Conservation (phyloP, 257 asterid genomes). For the Nicotiana tomentosiformis region DNA sequence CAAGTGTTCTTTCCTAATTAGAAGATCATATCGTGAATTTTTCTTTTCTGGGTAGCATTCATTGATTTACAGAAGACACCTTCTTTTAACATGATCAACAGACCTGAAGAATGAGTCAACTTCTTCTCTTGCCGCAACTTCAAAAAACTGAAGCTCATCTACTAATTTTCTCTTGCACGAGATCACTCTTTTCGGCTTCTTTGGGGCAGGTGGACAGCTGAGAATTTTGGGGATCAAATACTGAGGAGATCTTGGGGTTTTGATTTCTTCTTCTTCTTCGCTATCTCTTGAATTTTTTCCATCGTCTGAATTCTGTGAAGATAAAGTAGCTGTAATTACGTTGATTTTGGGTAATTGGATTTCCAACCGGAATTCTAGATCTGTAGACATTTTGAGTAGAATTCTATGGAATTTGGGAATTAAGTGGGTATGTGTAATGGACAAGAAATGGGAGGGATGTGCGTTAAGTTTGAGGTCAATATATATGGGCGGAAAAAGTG, state of each 20-base stretch:
- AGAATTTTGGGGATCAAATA: conserved; percentile 39
- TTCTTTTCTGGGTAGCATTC: not conserved
- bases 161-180: conserved; percentile 45
- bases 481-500: not conserved
- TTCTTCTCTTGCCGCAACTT: conserved; percentile 31
- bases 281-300: not conserved
- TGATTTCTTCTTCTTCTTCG: conserved; percentile 21
- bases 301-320: not conserved
- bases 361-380: conserved; percentile 30
- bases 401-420: not conserved
- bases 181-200: conserved; percentile 32
- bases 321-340: conserved; percentile 4
- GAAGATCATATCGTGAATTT: not conserved
- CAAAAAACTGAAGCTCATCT: conserved; percentile 33
- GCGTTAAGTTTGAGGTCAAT: not conserved
- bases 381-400: conserved; percentile 31
- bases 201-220: conserved; percentile 59
- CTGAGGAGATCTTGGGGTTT: conserved; percentile 41
- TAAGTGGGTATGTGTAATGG: not conserved
- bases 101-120: conserved; percentile 40
- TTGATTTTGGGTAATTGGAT: conserved; percentile 27
- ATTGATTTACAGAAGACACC: conserved; percentile 24
- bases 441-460: not conserved
- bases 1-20: not conserved
- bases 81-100: conserved; percentile 28